Evolutionary conservation across 2,329 filamentous ascomycete genomes (phyloP).

Genomic region (Pyrenophora tritici-repentis): DNA sequence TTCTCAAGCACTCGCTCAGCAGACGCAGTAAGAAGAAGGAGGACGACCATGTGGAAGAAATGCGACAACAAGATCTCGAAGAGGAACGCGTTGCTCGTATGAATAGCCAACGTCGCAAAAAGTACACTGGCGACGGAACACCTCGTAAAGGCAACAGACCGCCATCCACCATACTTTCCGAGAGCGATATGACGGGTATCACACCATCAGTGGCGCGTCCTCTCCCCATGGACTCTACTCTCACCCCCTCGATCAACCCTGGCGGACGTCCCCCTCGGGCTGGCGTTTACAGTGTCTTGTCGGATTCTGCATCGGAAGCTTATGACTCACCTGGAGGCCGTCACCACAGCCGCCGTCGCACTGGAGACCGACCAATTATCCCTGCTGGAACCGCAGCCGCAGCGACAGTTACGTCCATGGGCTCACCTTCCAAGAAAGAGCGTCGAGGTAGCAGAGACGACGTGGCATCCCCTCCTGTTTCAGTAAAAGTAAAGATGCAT

Average conservation of each 20-base stretch:
- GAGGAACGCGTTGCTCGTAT: slow-evolving; percentile 58
- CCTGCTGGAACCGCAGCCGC: slow-evolving; percentile 37
- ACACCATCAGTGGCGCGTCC: slow-evolving; percentile 52
- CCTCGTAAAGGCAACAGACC: slow-evolving; percentile 36
- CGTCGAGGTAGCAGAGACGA: slow-evolving; percentile 47
- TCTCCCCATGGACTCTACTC: slow-evolving; percentile 34
- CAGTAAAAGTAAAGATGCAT: slow-evolving; percentile 69
- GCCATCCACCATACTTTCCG: slow-evolving; percentile 51
- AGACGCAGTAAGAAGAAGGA: slow-evolving; percentile 62
- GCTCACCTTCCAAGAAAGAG: slow-evolving; percentile 37
- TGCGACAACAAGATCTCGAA: slow-evolving; percentile 57
- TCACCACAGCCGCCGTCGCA: slow-evolving; percentile 40
- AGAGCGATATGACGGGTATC: slow-evolving; percentile 49
- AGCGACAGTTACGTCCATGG: slow-evolving; percentile 31
- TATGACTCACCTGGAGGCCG: slow-evolving; percentile 45
- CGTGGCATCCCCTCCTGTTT: slow-evolving; percentile 63
- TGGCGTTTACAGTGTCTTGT: slow-evolving; percentile 45
- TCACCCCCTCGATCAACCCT: slow-evolving; percentile 37
- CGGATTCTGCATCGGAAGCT: slow-evolving; percentile 49
- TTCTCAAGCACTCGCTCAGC: slow-evolving; percentile 52
- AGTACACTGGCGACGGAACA: slow-evolving; percentile 70
- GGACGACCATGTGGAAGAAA: slow-evolving; percentile 63
- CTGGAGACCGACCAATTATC: slow-evolving; percentile 29
- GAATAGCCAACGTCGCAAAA: slow-evolving; percentile 61
- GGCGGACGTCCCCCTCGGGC: slow-evolving; percentile 43